Evolutionary conservation across 1,284 basidiomycete species (phyloP).

Genomic region (Naganishia albida): DNA sequence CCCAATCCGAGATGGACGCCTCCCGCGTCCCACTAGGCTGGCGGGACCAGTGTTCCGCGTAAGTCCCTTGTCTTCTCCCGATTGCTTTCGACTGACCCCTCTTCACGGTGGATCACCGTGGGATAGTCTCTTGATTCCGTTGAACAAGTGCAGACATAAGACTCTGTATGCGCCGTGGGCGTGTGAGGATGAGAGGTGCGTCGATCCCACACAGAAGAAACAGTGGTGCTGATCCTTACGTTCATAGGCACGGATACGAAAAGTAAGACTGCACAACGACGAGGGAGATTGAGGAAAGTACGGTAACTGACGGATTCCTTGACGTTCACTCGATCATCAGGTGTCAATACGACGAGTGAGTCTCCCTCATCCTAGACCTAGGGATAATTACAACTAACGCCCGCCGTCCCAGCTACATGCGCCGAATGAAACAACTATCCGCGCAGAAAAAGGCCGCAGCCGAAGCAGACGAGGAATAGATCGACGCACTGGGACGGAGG

Average conservation of each 20-base stretch:
- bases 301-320: conserved; percentile 27
- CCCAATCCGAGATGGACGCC: conserved; percentile 76
- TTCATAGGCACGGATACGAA: conserved; percentile 64
- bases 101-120: not conserved
- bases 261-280: conserved; percentile 59
- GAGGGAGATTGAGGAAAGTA: not conserved
- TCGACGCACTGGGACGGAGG: conserved; percentile 22
- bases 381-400: conserved; percentile 25
- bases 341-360: conserved; percentile 88
- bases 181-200: conserved; percentile 70
- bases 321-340: conserved; percentile 53
- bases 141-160: conserved; percentile 76
- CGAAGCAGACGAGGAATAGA: conserved; percentile 56
- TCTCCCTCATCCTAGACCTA: not conserved
- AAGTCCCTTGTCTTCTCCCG: conserved; percentile 44
- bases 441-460: conserved; percentile 69
- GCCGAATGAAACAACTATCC: conserved; percentile 75
- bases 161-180: conserved; percentile 76
- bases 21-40: conserved; percentile 76
- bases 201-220: not conserved
- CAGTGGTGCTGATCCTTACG: not conserved
- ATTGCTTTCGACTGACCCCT: not conserved
- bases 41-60: conserved; percentile 92
- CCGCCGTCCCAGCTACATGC: conserved; percentile 65
- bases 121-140: conserved; percentile 74